Conservation (phyloP, 2,329 filamentous ascomycete species). For the Talaromyces amestolkiae region DNA sequence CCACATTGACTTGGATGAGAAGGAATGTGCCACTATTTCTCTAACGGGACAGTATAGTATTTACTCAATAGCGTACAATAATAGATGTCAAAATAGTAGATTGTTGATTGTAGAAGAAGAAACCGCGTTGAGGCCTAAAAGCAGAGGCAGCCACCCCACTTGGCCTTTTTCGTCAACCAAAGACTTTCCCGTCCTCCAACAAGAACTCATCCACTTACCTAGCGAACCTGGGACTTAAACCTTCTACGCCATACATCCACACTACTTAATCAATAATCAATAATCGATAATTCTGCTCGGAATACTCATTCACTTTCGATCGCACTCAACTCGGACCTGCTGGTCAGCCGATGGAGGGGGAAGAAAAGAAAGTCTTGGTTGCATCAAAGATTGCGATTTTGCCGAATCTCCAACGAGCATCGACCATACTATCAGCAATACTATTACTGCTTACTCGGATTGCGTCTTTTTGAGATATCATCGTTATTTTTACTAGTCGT, state of each 20-base stretch:
- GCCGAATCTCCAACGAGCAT: conserved; percentile 11
- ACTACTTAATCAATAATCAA: background rate
- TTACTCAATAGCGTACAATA: background rate
- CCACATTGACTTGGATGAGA: background rate
- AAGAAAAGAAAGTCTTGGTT: conserved; percentile 6
- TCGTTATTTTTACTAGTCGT: conserved; percentile 3
- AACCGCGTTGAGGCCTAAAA: conserved; percentile 1
- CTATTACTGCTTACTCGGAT: background rate
- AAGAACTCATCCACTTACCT: background rate
- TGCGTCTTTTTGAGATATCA: background rate
- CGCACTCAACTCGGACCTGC: conserved; percentile 16
- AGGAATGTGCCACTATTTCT: conserved; percentile 1
- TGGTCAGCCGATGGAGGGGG: conserved; percentile 17
- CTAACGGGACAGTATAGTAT: background rate
- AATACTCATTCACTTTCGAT: background rate
- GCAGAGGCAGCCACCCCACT: conserved; percentile 5
- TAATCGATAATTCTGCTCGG: background rate
- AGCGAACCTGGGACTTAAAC: background rate
- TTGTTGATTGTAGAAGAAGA: background rate
- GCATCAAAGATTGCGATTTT: conserved; percentile 7
- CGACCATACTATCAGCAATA: background rate
- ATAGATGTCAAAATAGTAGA: background rate
- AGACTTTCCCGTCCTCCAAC: background rate
- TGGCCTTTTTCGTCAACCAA: background rate
- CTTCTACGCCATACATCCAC: background rate